Conservation (phyloP, 1,284 basidiomycete species). For the Polyporus tsugae region DNA sequence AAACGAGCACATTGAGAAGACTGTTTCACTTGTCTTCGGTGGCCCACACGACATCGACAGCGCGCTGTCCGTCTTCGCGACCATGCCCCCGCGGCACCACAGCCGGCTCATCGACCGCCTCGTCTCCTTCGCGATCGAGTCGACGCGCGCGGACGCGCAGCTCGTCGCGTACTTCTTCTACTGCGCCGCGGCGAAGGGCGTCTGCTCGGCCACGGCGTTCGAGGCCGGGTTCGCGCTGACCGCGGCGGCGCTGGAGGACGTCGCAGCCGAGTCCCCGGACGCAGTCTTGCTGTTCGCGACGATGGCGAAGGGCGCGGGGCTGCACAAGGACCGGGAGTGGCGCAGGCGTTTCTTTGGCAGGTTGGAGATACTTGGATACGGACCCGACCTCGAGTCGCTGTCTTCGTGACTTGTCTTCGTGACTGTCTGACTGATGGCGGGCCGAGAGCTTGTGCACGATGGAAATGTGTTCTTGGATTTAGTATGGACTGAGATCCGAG, state of each 20-base stretch:
- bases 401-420: too few species aligned
- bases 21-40: slow-evolving; percentile 7
- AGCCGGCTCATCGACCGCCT: slow-evolving; percentile 76
- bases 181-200: slow-evolving; percentile 58
- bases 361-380: not conserved
- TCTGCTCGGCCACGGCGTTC: slow-evolving; percentile 62
- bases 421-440: not conserved
- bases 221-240: slow-evolving; percentile 70
- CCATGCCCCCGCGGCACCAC: slow-evolving; percentile 69
- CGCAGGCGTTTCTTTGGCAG: not conserved
- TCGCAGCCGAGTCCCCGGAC: slow-evolving; percentile 89
- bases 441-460: not conserved
- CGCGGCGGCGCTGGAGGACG: slow-evolving; percentile 83
- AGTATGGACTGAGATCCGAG: not conserved
- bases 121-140: slow-evolving; percentile 71
- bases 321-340: not conserved
- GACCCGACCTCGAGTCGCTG: not conserved
- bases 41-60: slow-evolving; percentile 11
- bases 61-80: slow-evolving; percentile 54
- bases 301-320: slow-evolving; percentile 59
- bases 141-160: slow-evolving; percentile 80
- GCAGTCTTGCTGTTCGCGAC: slow-evolving; percentile 66
- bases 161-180: slow-evolving; percentile 75
- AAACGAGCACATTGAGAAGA: not conserved
- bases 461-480: not conserved